Conservation (phyloP, 192 early-diverging fungal species). For the Piromyces sp. region DNA sequence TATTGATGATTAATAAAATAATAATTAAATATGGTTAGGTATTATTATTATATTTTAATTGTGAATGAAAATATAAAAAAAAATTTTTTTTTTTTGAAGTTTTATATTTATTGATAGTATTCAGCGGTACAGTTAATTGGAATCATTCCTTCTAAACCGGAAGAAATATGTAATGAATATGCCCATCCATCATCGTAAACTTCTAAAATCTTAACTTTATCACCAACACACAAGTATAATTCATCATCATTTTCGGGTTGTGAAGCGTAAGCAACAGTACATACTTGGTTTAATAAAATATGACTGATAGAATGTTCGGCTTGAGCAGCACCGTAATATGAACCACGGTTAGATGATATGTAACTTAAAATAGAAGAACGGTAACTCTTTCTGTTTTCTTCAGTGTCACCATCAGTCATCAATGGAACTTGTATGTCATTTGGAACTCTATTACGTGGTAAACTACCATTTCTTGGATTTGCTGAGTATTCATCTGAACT, state of each 20-base stretch:
- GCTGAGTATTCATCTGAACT: neutral
- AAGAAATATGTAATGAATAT: neutral
- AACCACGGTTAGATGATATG: neutral
- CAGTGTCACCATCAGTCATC: neutral
- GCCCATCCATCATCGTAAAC: neutral
- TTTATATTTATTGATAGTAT: neutral
- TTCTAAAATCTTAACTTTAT: neutral
- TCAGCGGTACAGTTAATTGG: neutral
- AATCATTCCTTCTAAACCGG: neutral
- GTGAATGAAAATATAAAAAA: no score
- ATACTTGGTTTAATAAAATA: neutral
- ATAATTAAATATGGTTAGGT: no score
- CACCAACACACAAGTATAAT: neutral
- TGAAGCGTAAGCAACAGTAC: neutral
- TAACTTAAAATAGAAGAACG: neutral
- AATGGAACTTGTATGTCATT: neutral
- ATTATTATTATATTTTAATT: no score
- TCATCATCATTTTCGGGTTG: neutral
- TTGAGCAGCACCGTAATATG: neutral
- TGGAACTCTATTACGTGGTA: neutral
- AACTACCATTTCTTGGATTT: neutral
- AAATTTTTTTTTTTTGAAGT: no score
- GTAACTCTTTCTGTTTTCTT: neutral
- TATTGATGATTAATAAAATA: no score
- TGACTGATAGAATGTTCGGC: neutral